Evolutionary conservation across 73 alveolate genomes (phyloP), one percentile per base, ranked within the genome.

Genomic region (Uronychia binucleata): DNA sequence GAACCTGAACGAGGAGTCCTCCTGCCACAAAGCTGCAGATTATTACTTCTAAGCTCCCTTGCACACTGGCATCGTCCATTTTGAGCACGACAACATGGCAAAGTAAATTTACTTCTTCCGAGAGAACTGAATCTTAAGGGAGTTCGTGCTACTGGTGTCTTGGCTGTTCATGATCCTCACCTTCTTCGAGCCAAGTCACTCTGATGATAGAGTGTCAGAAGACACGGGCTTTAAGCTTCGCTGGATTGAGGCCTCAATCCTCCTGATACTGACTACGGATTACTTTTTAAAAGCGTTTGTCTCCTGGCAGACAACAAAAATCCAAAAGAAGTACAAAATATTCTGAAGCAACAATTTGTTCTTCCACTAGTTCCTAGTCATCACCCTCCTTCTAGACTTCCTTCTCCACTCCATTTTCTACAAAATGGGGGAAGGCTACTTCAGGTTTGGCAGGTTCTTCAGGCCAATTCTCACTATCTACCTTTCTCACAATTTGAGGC

Each of bases 151-250:
- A 0, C 11, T 33, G 27, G 57, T 82, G 33, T 57, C 78, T 31
- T 82, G 89, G 89, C 25, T 74, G 19, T 82, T 32, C 33, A 28
- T 82, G 77, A n/a, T 82, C 28, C 30, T 82, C 8, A 19, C 83
- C 0, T 82, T 67, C 28, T 74, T 74, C 26, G 89, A 82, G 74
- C 89, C 89, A 34, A 1, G 59, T 81, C 80, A 81, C 30, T 67
- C 81, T 1, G 28, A 31, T 26, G 28, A 46, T 46, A 46, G 67
- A 19, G 19, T 46, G n/a, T 11, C 5, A 19, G 19, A 19, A 11
- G 67, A 46, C n/a, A 19, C 5, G 5, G 5, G 5, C 81, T 28
- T 5, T 75, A 26, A 26, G 25, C 11, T 75, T 5, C 58, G 28
- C 26, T 28, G 25, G 59, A 28, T 75, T 25, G 81, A 75, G 32